Evolutionary conservation across 2,329 filamentous ascomycete genomes (phyloP).

Genomic region (Dactylellina drechsleri): DNA sequence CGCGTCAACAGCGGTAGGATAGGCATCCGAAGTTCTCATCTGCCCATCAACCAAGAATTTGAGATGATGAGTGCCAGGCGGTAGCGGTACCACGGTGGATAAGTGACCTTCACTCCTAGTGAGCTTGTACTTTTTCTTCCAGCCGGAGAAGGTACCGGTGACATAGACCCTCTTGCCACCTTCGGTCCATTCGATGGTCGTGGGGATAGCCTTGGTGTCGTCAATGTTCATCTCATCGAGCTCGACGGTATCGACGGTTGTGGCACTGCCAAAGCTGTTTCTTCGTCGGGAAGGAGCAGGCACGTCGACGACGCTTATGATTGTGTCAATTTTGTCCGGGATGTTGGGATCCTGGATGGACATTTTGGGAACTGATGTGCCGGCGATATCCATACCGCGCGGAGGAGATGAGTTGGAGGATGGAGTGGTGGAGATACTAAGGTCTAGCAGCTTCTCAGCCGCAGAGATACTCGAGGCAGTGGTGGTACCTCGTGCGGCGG

Average conservation of each 20-base stretch:
- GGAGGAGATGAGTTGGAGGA: slow-evolving; percentile 38
- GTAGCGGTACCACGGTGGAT: slow-evolving; percentile 80
- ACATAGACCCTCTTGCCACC: slow-evolving; percentile 92
- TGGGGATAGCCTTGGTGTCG: slow-evolving; percentile 81
- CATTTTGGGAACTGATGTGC: slow-evolving; percentile 49
- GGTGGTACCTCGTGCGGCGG: slow-evolving; percentile 26
- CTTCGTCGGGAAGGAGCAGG: slow-evolving; percentile 47
- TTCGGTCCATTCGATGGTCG: slow-evolving; percentile 83
- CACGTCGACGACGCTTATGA: slow-evolving; percentile 37
- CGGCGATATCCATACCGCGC: slow-evolving; percentile 29
- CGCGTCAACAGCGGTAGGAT: slow-evolving; percentile 96
- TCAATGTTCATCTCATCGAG: slow-evolving; percentile 76
- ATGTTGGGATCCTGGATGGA: slow-evolving; percentile 35
- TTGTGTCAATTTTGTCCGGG: slow-evolving; percentile 43
- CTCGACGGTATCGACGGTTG: slow-evolving; percentile 50
- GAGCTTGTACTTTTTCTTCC: slow-evolving; percentile 92
- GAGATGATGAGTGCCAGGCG: slow-evolving; percentile 93
- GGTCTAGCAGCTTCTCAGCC: slow-evolving; percentile 48
- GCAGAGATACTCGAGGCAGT: slow-evolving; percentile 39
- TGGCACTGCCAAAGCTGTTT: slow-evolving; percentile 52
- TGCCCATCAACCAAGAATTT: slow-evolving; percentile 95
- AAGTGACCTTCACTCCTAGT: slow-evolving; percentile 82
- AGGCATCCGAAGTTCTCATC: slow-evolving; percentile 85
- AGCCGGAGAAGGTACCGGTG: slow-evolving; percentile 95
- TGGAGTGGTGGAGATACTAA: slow-evolving; percentile 47